Evolutionary conservation across 1,284 basidiomycete species (phyloP), one percentile per base, ranked within the genome.

Genomic region (Limonomyces culmigenus): DNA sequence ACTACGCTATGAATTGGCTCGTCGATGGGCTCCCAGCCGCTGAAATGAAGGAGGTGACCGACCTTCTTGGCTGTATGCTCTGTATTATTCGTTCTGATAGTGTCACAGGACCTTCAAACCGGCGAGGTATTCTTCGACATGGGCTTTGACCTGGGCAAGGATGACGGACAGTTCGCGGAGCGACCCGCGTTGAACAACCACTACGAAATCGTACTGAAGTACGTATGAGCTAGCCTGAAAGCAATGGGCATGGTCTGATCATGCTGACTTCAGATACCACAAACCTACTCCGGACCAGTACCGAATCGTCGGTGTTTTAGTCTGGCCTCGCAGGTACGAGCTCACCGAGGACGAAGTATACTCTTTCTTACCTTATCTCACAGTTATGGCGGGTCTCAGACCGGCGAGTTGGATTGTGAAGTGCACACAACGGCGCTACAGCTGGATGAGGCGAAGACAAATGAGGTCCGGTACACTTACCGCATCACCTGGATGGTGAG

Each of bases 1-100:
- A 91, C 50, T 97, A 96, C 50, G 87, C 88, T 1, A 60, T 96
- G 42, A 96, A 96, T 51, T 93, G 91, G 78, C 75, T 97, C 38
- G 65, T 97, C 32, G 92, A 97, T 49, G 92, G 92, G 3, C 67
- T 97, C 25, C 93, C 93, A 3, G 87, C 85, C 5, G 87, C 88
- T 4, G 87, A 93, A 55, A 83, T 88, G 76, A 91, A 87, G 58
- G 57, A n/a, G n/a, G n/a, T n/a, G n/a, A n/a, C n/a, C n/a, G n/a
- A n/a, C n/a, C n/a, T n/a, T n/a, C n/a, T n/a, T n/a, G n/a, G n/a
- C n/a, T n/a, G n/a, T n/a, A n/a, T n/a, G n/a, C n/a, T n/a, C n/a
- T n/a, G n/a, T n/a, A n/a, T n/a, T n/a, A n/a, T n/a, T n/a, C n/a
- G n/a, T n/a, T n/a, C n/a, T n/a, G n/a, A n/a, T n/a, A n/a, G n/a